Evolutionary conservation across 371 early-diverging fungal genomes (phyloP), one percentile per base, ranked within the genome.

Genomic region (Batkoa obscura): DNA sequence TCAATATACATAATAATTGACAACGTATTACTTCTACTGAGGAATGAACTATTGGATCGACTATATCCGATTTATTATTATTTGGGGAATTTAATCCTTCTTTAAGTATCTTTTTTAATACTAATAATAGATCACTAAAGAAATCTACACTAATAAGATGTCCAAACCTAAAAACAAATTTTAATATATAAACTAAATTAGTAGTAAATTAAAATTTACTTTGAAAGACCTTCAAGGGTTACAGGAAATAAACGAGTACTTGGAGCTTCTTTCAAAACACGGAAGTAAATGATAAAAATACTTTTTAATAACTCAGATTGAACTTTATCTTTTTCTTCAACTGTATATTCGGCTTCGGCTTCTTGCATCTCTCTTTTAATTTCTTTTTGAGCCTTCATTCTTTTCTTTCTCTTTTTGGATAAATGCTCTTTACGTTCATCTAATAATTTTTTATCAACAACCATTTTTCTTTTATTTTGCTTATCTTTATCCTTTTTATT

Each of bases 141-240:
- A 91, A 90, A 62, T 93, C 94, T 8, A 94, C 81, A 59, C 81
- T 90, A 66, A 94, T 93, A 50, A 93, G 71, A 64, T 93, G 94
- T 0, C 90, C 86, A 70, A 87, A 91, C 57, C 79, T 76, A 66
- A 13, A 10, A 30, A 47, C n/a, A n/a, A n/a, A n/a, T n/a, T n/a
- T n/a, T n/a, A n/a, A n/a, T n/a, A n/a, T n/a, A n/a, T n/a, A n/a
- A n/a, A n/a, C n/a, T n/a, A 33, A 56, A 35, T 34, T 43, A 36
- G 34, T 1, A 35, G 10, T 3, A 53, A 30, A 43, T 55, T 30
- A 35, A 52, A n/a, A 55, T 71, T 50, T 72, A 78, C 78, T 71
- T 78, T 51, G 84, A 81, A 57, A 94, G 79, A 3, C 95, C 94
- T 68, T 90, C 90, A 4, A 94, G 73, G 1, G 86, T 90, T 0